phyloP scores from a whole-genome alignment of 805 yeast genomes.

The Saccharomycopsis oosterbeekiorum region DNA sequence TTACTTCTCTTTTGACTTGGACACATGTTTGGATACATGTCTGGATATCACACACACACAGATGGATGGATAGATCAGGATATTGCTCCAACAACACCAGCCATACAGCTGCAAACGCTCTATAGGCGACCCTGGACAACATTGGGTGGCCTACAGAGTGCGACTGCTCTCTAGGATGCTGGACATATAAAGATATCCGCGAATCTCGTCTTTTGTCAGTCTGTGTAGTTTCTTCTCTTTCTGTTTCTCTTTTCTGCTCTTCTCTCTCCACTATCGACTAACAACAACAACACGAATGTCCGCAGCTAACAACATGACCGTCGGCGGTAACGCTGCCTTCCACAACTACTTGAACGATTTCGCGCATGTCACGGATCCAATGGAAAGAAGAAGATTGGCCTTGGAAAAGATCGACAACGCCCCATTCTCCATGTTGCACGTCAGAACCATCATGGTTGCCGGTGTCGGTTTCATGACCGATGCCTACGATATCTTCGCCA shows the following conservation, averaged over 20 bases:
- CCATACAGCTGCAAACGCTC: neutral
- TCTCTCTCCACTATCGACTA: neutral
- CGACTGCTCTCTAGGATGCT: neutral
- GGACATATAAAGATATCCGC: neutral
- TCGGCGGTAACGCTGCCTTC: constrained; percentile 81
- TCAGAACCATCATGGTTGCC: constrained; percentile 75
- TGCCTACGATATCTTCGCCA: constrained; percentile 87
- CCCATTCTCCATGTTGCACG: constrained; percentile 71
- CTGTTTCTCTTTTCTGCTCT: neutral
- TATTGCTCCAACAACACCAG: neutral
- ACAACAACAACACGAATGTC: neutral
- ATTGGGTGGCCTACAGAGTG: neutral
- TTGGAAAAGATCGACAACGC: constrained; percentile 77
- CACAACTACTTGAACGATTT: constrained; percentile 74
- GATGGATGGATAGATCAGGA: neutral
- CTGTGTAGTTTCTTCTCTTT: neutral
- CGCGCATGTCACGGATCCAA: constrained; percentile 74
- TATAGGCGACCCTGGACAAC: neutral
- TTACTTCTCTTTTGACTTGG: neutral
- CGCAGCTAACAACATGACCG: constrained; percentile 25
- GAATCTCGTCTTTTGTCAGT: neutral
- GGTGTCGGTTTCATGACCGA: constrained; percentile 88
- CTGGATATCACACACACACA: no score
- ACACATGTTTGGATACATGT: neutral
- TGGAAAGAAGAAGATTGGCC: constrained; percentile 81